Conservation (phyloP, 768 basidiomycete species). For the Fomitopsis pulvina region DNA sequence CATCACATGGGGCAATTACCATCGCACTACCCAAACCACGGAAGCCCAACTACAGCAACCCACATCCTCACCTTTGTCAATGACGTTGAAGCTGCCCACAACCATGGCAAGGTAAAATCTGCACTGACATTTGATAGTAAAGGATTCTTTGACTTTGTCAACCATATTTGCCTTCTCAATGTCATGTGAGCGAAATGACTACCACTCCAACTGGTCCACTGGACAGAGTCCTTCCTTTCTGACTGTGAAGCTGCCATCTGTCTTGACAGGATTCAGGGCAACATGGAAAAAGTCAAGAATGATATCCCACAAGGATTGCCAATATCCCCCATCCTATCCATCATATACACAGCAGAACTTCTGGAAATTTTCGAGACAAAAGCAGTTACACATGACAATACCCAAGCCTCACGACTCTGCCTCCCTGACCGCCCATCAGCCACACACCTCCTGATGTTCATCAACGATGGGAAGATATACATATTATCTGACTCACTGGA, state of each 20-base stretch:
- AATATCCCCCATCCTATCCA: conserved; percentile 7
- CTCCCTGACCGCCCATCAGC: not conserved
- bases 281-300: conserved; percentile 23
- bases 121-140: conserved; percentile 17
- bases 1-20: conserved; percentile 22
- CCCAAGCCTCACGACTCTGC: not conserved
- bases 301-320: conserved; percentile 30
- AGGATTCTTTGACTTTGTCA: conserved; percentile 19
- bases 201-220: conserved; percentile 7
- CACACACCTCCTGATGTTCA: conserved; percentile 21
- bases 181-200: conserved; percentile 2
- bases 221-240: conserved; percentile 9
- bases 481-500: conserved; percentile 2
- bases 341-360: conserved; percentile 8
- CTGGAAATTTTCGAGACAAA: conserved; percentile 2
- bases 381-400: conserved; percentile 10
- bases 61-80: conserved; percentile 15
- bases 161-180: conserved; percentile 10
- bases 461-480: conserved; percentile 27
- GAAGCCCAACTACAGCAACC: conserved; percentile 30
- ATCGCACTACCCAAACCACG: conserved; percentile 28
- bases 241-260: conserved; percentile 10
- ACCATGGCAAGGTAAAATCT: conserved; percentile 3
- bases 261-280: conserved; percentile 11
- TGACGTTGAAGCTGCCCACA: conserved; percentile 10